Percentiles rank a stretch among this genome's conserved stretches.
Evolutionary conservation across 139 green algal species (phyloP).

Genomic region (Pleodorina starrii): DNA sequence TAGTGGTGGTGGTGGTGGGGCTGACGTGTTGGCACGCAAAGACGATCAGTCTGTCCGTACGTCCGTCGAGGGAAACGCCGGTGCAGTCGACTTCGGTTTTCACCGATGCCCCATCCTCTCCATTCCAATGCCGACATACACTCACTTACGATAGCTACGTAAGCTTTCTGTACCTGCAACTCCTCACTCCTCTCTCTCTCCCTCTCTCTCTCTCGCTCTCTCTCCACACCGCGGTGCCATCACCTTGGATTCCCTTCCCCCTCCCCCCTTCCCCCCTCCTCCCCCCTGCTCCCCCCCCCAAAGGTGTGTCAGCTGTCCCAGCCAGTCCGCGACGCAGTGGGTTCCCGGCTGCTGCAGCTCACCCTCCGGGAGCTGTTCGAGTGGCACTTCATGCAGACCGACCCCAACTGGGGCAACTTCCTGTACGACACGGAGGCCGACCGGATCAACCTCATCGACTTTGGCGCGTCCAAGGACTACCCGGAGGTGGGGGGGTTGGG

Average conservation of each 20-base stretch:
- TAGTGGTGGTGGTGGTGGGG: no score
- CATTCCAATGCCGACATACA: no score
- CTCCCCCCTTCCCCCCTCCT: background rate
- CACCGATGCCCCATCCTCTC: no score
- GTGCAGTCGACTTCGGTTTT: no score
- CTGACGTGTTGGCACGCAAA: no score
- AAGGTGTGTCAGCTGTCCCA: constrained; percentile 81
- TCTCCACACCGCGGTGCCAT: no score
- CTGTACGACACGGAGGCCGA: constrained; percentile 88
- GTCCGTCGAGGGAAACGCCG: no score
- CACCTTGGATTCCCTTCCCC: no score
- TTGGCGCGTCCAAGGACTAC: constrained; percentile 91
- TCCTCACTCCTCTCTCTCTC: background rate
- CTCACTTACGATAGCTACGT: no score
- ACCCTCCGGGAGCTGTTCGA: constrained; percentile 95
- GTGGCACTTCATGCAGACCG: constrained; percentile 97
- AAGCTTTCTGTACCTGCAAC: background rate
- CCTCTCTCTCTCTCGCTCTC: background rate
- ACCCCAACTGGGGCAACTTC: constrained; percentile 98
- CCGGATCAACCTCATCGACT: constrained; percentile 93
- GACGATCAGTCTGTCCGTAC: no score
- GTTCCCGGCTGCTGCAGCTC: constrained; percentile 83
- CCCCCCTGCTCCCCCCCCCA: background rate
- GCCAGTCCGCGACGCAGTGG: constrained; percentile 84
- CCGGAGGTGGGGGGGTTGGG: constrained; percentile 38